Base-by-base conservation (phyloP, 192 early-diverging fungal species). In the Phlyctochytrium bullatum region DNA sequence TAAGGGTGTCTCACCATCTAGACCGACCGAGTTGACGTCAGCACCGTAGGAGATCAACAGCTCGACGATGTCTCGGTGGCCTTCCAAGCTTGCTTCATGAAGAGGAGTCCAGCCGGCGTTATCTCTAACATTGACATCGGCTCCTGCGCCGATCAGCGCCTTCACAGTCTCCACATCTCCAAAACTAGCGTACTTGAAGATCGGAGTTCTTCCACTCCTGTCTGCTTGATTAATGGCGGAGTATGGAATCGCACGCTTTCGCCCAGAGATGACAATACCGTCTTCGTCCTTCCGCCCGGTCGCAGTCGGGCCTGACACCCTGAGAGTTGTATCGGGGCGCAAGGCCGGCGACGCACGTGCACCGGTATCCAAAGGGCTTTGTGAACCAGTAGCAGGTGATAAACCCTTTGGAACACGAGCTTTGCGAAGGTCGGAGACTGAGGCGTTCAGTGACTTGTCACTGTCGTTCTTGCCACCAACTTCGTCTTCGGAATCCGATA, bases 91-190 rank as follows among this genome's bases (percentile, higher is more conserved):
- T 14, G 83, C 82, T 57, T 84, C 80, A 65, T 87, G 86, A 27
- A 87, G 56, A 1, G 84, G 78, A 14, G 84, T 81, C 72, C 75
- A 86, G 0, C 84, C 86, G 1, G 84, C 86, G 58, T 87, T n/a
- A 61, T 86, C 84, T 53, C 32, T 25, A 28, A 73, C 64, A 58
- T 73, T 61, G n/a, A 83, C 67, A 47, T 85, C 74, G 4, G 84
- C 84, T n/a, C 86, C 84, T 4, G 66, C 66, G 17, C 61, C 36
- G 28, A 87, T 56, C 32, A 87, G 69, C 6, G 75, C 66, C 17
- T 35, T 53, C 34, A 72, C 72, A 28, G 80, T 40, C 28, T 32
- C 51, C n/a, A 71, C 23, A 59, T 87, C 81, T 4, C 81, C 82
- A 29, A 30, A 53, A 0, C 59, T 54, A 1, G 74, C 76, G 67